Evolutionary conservation across 2,329 filamentous ascomycete genomes (phyloP).

Genomic region (Fusarium sarcochroum): DNA sequence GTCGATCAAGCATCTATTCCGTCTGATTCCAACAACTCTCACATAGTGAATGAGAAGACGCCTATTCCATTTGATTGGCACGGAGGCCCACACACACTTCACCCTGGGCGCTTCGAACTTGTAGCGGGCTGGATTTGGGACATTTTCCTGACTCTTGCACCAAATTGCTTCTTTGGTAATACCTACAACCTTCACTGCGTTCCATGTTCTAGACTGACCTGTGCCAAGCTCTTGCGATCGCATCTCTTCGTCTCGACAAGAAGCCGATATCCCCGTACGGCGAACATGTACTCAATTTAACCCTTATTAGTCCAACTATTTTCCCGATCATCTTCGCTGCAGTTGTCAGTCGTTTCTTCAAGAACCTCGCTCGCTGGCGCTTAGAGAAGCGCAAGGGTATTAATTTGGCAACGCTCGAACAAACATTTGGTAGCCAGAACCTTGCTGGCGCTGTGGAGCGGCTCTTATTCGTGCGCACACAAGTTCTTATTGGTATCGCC

Average conservation of each 20-base stretch:
- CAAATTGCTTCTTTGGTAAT: slow-evolving; percentile 7
- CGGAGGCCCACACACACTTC: neutral
- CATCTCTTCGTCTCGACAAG: neutral
- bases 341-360: slow-evolving; percentile 17
- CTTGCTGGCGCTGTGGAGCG: slow-evolving; percentile 18
- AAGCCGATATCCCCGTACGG: neutral
- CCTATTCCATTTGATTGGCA: neutral
- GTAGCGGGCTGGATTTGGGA: neutral
- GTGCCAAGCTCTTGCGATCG: neutral
- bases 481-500: neutral
- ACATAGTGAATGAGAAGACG: neutral
- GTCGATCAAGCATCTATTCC: neutral
- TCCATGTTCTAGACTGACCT: neutral
- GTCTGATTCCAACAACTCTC: neutral
- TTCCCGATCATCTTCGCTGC: slow-evolving; percentile 33
- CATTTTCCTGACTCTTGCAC: neutral
- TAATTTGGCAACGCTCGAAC: slow-evolving; percentile 15
- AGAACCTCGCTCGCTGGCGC: slow-evolving; percentile 17
- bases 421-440: slow-evolving; percentile 30
- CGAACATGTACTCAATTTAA: neutral
- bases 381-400: slow-evolving; percentile 16
- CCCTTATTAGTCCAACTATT: slow-evolving; percentile 7
- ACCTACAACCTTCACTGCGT: no score
- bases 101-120: neutral
- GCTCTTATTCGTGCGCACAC: slow-evolving; percentile 13